These are phyloP conservation scores for Trichosporon sp. DNA, from an alignment of 1,284 basidiomycete genomes.

Conservation along the genomic window DNA sequence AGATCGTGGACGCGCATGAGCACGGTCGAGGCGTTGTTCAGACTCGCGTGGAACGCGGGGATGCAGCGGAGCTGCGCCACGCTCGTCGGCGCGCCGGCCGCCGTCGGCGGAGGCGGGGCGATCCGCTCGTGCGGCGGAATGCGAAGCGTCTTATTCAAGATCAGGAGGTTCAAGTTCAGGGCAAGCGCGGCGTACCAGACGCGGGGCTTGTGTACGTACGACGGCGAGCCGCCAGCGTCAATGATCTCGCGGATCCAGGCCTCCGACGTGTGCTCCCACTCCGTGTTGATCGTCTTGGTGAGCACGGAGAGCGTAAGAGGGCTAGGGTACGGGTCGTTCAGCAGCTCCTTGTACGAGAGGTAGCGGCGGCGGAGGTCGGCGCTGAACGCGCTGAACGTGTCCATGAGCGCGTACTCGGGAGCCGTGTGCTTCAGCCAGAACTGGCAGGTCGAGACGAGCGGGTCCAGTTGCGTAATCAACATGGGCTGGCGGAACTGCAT, in stretches of 20 bases:
- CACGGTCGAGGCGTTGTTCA: slow-evolving; percentile 33
- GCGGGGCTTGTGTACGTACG: slow-evolving; percentile 32
- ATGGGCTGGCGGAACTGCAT: slow-evolving; percentile 43
- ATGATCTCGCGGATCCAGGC: slow-evolving; percentile 39
- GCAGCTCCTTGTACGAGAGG: slow-evolving; percentile 34
- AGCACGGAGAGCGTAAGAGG: slow-evolving; percentile 31
- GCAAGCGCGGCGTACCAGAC: slow-evolving; percentile 33
- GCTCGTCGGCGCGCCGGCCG: slow-evolving; percentile 1
- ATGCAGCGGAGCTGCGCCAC: slow-evolving; percentile 24
- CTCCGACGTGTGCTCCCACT: slow-evolving; percentile 32
- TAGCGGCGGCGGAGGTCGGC: slow-evolving; percentile 33
- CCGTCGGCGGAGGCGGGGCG: slow-evolving; percentile 17
- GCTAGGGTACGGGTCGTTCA: slow-evolving; percentile 24
- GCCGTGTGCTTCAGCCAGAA: slow-evolving; percentile 28
- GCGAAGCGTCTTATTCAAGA: slow-evolving; percentile 38
- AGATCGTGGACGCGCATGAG: slow-evolving; percentile 31
- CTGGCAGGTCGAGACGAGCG: slow-evolving; percentile 26
- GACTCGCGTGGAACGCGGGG: slow-evolving; percentile 35
- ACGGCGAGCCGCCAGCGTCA: slow-evolving; percentile 27
- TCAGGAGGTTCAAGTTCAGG: slow-evolving; percentile 37
- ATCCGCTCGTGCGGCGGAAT: slow-evolving; percentile 30
- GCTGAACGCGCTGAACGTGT: slow-evolving; percentile 34
- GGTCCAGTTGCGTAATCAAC: slow-evolving; percentile 34
- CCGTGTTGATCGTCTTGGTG: slow-evolving; percentile 36
- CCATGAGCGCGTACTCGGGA: slow-evolving; percentile 26